phyloP scores from a whole-genome alignment of 2,329 filamentous ascomycete species.

The Dactylellina haptotyla region DNA sequence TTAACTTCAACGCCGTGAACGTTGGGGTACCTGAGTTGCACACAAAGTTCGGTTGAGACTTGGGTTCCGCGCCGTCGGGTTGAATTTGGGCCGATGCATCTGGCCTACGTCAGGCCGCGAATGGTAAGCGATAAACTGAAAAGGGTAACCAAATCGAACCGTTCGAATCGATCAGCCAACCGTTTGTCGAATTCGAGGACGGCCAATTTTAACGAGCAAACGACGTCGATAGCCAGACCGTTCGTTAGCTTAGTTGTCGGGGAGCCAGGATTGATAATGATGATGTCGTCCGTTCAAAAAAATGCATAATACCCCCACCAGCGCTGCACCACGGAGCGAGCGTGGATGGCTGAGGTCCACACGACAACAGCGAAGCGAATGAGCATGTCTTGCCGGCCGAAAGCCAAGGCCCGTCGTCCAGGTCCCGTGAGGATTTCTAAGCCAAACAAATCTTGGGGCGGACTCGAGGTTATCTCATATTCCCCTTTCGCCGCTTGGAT shows the following conservation, averaged over 20 bases:
- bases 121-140: not conserved
- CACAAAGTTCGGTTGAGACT: not conserved
- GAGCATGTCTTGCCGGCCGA: constrained; percentile 39
- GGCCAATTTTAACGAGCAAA: not conserved
- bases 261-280: not conserved
- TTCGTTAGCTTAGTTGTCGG: not conserved
- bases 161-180: constrained; percentile 3
- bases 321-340: not conserved
- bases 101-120: not conserved
- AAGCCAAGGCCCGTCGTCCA: constrained; percentile 1
- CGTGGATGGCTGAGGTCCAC: not conserved
- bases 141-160: not conserved
- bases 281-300: constrained; percentile 16
- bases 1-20: constrained; percentile 4
- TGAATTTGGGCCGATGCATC: constrained; percentile 20
- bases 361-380: not conserved
- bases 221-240: constrained; percentile 1
- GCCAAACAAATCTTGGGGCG: not conserved
- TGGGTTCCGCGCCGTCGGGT: constrained; percentile 28
- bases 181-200: not conserved
- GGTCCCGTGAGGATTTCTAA: constrained; percentile 47
- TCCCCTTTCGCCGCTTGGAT: not conserved
- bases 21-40: not conserved
- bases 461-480: constrained; percentile 1
- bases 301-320: not conserved